Conservation (phyloP, 78 protist genomes). For the Chrysochromulina parva region DNA sequence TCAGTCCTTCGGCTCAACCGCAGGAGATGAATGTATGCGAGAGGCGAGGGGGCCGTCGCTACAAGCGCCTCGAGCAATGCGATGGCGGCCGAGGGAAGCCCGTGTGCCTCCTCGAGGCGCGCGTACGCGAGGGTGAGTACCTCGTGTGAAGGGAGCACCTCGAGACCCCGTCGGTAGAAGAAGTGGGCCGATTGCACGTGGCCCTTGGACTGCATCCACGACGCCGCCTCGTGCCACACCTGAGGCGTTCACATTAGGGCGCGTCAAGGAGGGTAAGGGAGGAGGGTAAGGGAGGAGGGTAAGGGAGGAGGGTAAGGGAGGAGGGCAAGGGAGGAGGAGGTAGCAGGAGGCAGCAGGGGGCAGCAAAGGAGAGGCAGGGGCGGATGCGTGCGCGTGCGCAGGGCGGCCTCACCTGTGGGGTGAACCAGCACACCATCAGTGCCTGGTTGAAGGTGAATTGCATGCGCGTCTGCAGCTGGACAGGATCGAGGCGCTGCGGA, state of each 20-base stretch:
- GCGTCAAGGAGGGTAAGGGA: no score
- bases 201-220: background rate
- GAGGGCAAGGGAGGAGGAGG: no score
- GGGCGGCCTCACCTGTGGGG: background rate
- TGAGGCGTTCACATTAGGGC: background rate
- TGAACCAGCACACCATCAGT: background rate
- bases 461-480: background rate
- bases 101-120: background rate
- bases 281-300: no score
- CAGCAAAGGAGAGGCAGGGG: no score
- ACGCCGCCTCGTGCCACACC: slow-evolving; percentile 1
- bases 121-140: background rate
- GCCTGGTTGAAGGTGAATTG: background rate
- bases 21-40: no score
- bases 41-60: no score
- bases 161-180: background rate
- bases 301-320: no score
- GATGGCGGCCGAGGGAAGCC: background rate
- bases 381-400: no score
- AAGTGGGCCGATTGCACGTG: background rate
- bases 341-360: no score
- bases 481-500: background rate
- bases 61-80: no score
- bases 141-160: background rate
- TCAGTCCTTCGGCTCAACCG: no score